Base-by-base conservation (phyloP, 2,329 filamentous ascomycete genomes). In the Monilinia fructicola region DNA sequence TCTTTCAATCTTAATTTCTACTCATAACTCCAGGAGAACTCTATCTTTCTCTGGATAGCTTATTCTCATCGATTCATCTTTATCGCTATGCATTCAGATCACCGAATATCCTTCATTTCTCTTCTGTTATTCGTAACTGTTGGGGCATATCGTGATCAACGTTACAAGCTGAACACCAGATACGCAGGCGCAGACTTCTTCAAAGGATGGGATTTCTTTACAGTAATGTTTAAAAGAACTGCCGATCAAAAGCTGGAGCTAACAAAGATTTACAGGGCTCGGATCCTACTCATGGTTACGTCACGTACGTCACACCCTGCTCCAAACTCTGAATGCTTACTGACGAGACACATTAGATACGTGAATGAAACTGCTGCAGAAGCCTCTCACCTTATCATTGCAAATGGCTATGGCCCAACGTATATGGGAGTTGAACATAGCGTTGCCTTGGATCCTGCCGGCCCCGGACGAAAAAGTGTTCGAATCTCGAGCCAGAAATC, bases 361-460 rank as follows among this genome's bases (percentile, higher is more conserved):
- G n/a, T 63, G 2, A 16, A 28, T 42, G 28, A 55, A 11, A 21
- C 38, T 16, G 21, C 11, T 18, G 58, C 65, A 16, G 23, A 23
- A 35, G 16, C 12, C 31, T 28, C 26, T 21, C 42, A 31, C 40
- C 38, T 67, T 16, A 42, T 63, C 7, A 35, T 21, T n/a, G 9
- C 69, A 75, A 80, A 62, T 6, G 31, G n/a, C 11, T 26, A 42
- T 54, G 82, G 31, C 55, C 79, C 83, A 67, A 79, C 91, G 72
- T 89, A 87, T 75, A 84, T 92, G 67, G 89, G 89, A 54, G 87
- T 89, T 56, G 90, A 92, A 77, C 78, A 83, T 74, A 81, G 76
- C 66, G 88, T 90, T 73, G 78, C 90, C 18, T 50, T 64, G 10
- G 48, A 66, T 42, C 54, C 64, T 46, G 28, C 44, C 11, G 55